These are phyloP conservation scores for Sclerotinia subarctica DNA, from an alignment of 2,329 filamentous ascomycete species.

Conservation along the genomic window DNA sequence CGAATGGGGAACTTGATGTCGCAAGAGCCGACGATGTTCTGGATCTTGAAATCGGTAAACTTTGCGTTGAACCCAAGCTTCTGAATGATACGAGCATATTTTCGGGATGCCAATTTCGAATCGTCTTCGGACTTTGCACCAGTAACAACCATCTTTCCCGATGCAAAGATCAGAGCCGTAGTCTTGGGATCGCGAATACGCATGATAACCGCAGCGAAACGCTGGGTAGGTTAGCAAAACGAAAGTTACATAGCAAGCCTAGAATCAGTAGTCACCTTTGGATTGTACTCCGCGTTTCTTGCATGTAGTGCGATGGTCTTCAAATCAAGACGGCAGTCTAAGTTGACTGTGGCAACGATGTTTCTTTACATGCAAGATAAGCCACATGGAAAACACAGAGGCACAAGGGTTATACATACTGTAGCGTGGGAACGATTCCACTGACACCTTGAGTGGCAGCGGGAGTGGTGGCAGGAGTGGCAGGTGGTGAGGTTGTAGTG, in stretches of 20 bases:
- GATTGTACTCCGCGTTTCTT: constrained; percentile 97
- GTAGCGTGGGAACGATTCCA: constrained; percentile 87
- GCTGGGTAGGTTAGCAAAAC: constrained; percentile 55
- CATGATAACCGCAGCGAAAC: constrained; percentile 99
- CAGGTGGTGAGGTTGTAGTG: constrained; percentile 76
- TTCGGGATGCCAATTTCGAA: constrained; percentile 92
- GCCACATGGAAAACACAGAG: constrained; percentile 43
- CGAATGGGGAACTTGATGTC: constrained; percentile 99
- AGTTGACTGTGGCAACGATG: constrained; percentile 97
- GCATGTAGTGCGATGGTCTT: constrained; percentile 99
- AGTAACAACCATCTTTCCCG: constrained; percentile 99
- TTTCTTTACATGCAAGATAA: constrained; percentile 69
- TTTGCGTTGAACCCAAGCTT: constrained; percentile 99
- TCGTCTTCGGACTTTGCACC: constrained; percentile 98
- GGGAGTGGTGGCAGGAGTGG: constrained; percentile 89
- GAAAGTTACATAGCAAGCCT: constrained; percentile 44
- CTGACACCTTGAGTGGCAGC: constrained; percentile 75
- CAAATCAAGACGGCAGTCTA: constrained; percentile 93
- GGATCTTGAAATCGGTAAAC: constrained; percentile 99
- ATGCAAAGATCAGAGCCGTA: constrained; percentile 95
- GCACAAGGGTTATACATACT: constrained; percentile 72
- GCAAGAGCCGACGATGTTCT: constrained; percentile 98
- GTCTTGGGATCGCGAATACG: constrained; percentile 99
- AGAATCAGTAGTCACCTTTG: constrained; percentile 68
- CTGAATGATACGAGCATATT: constrained; percentile 98